Conservation (phyloP, 2,329 filamentous ascomycete genomes). For the Xylaria arbuscula region DNA sequence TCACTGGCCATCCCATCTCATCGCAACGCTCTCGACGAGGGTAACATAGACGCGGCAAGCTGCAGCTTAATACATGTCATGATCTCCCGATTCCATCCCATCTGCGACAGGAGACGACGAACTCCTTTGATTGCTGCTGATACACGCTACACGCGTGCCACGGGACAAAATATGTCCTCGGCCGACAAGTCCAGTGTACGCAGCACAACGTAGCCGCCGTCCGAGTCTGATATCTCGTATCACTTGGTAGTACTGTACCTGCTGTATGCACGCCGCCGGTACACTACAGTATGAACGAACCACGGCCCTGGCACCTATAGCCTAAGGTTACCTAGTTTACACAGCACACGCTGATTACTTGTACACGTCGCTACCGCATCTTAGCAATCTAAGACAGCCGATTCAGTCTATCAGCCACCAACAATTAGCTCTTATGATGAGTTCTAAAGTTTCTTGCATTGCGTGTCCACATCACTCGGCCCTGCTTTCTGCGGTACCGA, state of each 20-base stretch:
- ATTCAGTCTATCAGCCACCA: slow-evolving; percentile 16
- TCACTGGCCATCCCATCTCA: not conserved
- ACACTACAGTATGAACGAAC: slow-evolving; percentile 4
- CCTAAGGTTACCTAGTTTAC: not conserved
- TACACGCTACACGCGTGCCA: slow-evolving; percentile 20
- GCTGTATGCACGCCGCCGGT: too few relatives aligned
- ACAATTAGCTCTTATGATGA: slow-evolving; percentile 9
- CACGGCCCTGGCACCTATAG: slow-evolving; percentile 10
- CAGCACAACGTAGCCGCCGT: slow-evolving; percentile 21
- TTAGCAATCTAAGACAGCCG: slow-evolving; percentile 4
- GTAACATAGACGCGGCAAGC: slow-evolving; percentile 10
- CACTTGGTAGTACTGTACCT: not conserved
- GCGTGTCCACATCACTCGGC: not conserved
- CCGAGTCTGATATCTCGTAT: slow-evolving; percentile 29
- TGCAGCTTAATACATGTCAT: slow-evolving; percentile 30
- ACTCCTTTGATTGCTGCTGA: slow-evolving; percentile 7
- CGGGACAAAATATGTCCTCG: slow-evolving; percentile 18
- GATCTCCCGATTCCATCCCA: slow-evolving; percentile 9
- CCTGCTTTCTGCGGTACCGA: not conserved
- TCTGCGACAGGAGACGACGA: not conserved
- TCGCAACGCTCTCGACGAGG: not conserved
- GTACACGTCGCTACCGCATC: not conserved
- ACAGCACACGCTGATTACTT: not conserved
- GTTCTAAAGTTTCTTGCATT: slow-evolving; percentile 16
- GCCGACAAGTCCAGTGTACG: slow-evolving; percentile 7